Evolutionary conservation across 2,329 filamentous ascomycete genomes (phyloP).

Genomic region (Fusarium sacchari): DNA sequence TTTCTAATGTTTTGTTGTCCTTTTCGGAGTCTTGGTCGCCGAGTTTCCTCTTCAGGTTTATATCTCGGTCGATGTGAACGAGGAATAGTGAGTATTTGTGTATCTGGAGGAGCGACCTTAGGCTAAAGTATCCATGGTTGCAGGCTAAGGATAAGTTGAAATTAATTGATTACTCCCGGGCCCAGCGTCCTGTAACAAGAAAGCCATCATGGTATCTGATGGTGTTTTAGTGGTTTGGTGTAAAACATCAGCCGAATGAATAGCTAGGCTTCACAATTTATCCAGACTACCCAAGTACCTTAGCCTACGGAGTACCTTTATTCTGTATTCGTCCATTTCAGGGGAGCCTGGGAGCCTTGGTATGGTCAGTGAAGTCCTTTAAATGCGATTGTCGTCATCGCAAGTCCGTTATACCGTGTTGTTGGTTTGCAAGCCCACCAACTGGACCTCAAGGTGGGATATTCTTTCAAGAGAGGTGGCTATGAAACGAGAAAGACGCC

Average conservation of each 20-base stretch:
- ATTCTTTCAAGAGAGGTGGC: background rate
- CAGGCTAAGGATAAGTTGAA: background rate
- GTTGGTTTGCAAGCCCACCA: background rate
- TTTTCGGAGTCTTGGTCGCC: conserved; percentile 43
- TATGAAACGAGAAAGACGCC: background rate
- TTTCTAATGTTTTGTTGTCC: conserved; percentile 37
- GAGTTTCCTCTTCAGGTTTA: conserved; percentile 39
- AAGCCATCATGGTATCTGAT: background rate
- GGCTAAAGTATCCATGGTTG: conserved; percentile 8
- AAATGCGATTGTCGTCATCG: background rate
- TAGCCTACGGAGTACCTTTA: background rate
- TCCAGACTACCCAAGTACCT: background rate
- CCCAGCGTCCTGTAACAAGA: background rate
- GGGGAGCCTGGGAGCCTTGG: too few species aligned
- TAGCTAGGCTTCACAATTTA: background rate
- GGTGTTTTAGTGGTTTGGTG: background rate
- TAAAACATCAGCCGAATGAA: background rate
- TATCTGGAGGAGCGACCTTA: background rate
- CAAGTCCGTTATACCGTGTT: background rate
- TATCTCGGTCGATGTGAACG: conserved; percentile 8
- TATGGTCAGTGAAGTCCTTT: background rate
- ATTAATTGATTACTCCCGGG: background rate
- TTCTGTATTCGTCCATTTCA: background rate
- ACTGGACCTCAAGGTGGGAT: background rate
- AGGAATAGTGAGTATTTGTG: background rate